Base-by-base conservation (phyloP, 2,329 filamentous ascomycete species). In the Alternaria dauci region DNA sequence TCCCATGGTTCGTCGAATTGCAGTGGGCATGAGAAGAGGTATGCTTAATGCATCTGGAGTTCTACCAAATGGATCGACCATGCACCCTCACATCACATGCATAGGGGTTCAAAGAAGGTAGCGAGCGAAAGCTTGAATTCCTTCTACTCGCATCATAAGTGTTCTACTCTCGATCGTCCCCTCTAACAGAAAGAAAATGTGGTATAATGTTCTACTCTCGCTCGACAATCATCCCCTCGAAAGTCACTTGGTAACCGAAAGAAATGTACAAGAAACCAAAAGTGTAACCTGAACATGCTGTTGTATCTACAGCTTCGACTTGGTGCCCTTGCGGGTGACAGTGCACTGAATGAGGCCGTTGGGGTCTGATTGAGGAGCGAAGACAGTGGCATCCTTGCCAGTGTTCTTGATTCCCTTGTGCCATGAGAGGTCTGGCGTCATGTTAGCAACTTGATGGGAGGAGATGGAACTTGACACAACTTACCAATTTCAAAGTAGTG, bases 281-380 rank as follows among this genome's bases (percentile, higher is more conserved):
- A 48, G 52, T 55, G 51, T 28, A 25, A 61, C 51, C 30, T 50
- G 47, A 42, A 61, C 30, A 62, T 30, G n/a, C 41, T 28, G 61
- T 26, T n/a, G 18, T 11, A 44, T 72, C 67, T 78, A 83, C 61
- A 82, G 67, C 74, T 81, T 83, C 38, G 81, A 73, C 66, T 81
- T 81, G 47, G 73, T 65, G 39, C 70, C 76, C 71, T 83, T 80
- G 63, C 91, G 88, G 36, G 87, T 86, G 52, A 99, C 93, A 59
- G 93, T 93, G 82, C 94, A 96, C 78, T 96, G 91, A 81, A 99
- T 99, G 62, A 99, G 87, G 28, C 95, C 95, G 76, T 98, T 99
- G 58, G 95, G 95, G 66, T 92, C 89, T 11, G 91, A 91, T 80
- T 98, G 95, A 4, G 95, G 95, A 28, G 92, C 94, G 73, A 95